Percentiles rank a stretch among this genome's conserved stretches.
Conservation (phyloP, 169 alveolate species). For the Plasmodium adleri region DNA sequence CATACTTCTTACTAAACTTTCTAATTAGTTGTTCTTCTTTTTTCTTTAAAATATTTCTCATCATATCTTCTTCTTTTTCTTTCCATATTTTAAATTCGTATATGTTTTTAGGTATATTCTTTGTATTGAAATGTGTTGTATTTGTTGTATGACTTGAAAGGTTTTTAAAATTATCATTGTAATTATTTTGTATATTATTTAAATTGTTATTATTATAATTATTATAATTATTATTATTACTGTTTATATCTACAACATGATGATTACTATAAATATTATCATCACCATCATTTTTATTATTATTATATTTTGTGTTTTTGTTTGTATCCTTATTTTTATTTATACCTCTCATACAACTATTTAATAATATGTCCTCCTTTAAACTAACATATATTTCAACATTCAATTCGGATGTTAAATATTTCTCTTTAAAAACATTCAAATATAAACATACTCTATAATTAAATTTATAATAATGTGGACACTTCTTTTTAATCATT, state of each 20-base stretch:
- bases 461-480: constrained; percentile 21
- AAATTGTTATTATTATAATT: background rate
- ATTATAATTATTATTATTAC: background rate
- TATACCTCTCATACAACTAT: background rate
- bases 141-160: too few relatives aligned
- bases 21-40: constrained; percentile 27
- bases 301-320: background rate
- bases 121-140: background rate
- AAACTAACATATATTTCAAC: constrained; percentile 13
- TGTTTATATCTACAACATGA: background rate
- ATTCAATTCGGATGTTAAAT: constrained; percentile 46
- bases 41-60: constrained; percentile 28
- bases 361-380: background rate
- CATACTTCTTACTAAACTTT: constrained; percentile 48
- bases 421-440: constrained; percentile 61
- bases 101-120: constrained; percentile 22
- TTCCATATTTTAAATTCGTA: constrained; percentile 65
- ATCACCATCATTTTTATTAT: background rate
- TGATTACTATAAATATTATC: background rate
- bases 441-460: constrained; percentile 21
- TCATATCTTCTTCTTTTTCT: constrained; percentile 36
- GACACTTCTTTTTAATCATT: background rate
- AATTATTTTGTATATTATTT: too few relatives aligned
- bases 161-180: too few relatives aligned
- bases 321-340: background rate